Evolutionary conservation across 257 asterid species (phyloP), one percentile per base, ranked within the genome.

Genomic region (Mitragyna speciosa): DNA sequence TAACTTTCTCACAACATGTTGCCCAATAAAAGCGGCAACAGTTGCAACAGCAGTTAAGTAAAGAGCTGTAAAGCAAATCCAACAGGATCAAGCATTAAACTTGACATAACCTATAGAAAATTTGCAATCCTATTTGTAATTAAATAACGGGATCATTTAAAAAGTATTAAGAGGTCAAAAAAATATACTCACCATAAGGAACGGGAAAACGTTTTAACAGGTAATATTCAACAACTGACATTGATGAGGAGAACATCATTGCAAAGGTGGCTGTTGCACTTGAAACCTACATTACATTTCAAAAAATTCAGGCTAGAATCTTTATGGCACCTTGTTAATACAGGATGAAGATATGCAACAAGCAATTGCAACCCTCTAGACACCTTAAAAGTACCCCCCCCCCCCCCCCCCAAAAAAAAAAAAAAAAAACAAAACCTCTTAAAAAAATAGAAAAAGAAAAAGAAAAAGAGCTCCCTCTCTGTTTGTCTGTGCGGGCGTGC

Each of bases 211-310:
- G 97, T 69, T 91, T 93, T 28, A 95, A 86, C 59, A 95, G 97
- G 87, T 95, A 92, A 79, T 95, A 95, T 85, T 95, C 98, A 19
- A 95, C 94, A 49, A 95, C 99, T 6, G 99, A 95, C 99, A 95
- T 95, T 12, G 99, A 95, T 22, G 99, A 92, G 72, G 99, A 95
- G 92, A 95, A 95, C 98, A 91, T 91, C 99, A 95, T 95, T 66
- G 97, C 97, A 82, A 90, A 95, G 73, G 99, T 93, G 72, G 99
- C 98, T 0, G 99, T 95, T 45, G 99, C 98, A 90, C 99, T 95
- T 77, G 99, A 93, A 81, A 95, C 99, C 99, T 95, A 79, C 79
- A 80, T 26, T 47, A 65, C 67, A 73, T 71, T 70, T n/a, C 48
- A 75, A 61, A 19, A 59, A 8, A 56, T 24, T 72, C 15, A 33